A percentile compares a stretch with the other conserved stretches of the same genome.
These are phyloP conservation scores for Hyphopichia khmerensis DNA, from an alignment of 1,139 yeast species.

Conservation along the genomic window DNA sequence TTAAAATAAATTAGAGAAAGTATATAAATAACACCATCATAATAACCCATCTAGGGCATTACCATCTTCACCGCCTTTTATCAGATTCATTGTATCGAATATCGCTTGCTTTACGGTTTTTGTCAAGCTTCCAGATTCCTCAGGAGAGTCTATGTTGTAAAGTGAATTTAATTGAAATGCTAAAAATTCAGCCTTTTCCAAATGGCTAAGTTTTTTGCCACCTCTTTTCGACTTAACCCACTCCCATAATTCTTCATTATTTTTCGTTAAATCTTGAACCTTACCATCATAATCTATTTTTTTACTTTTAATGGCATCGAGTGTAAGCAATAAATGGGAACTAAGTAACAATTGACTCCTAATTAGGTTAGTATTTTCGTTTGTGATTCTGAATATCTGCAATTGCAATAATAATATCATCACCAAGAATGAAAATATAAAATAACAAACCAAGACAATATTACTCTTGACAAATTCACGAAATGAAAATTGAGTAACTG, in stretches of 20 bases:
- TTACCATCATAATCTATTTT: slow-evolving; percentile 2
- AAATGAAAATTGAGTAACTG: neutral
- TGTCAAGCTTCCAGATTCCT: slow-evolving; percentile 1
- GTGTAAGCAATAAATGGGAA: slow-evolving; percentile 16
- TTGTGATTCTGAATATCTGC: slow-evolving; percentile 16
- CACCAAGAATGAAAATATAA: slow-evolving; percentile 20
- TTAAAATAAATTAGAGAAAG: no score
- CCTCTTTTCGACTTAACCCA: slow-evolving; percentile 17
- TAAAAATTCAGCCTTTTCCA: slow-evolving; percentile 25
- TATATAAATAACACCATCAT: neutral
- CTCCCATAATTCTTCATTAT: slow-evolving; percentile 20
- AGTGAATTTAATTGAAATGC: slow-evolving; percentile 18
- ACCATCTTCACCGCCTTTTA: slow-evolving; percentile 7
- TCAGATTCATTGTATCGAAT: slow-evolving; percentile 14
- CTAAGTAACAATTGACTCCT: slow-evolving; percentile 25
- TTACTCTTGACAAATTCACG: slow-evolving; percentile 14
- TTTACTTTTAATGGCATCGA: slow-evolving; percentile 6
- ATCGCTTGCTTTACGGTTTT: slow-evolving; percentile 9
- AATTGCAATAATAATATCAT: slow-evolving; percentile 24
- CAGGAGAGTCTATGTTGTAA: slow-evolving; percentile 4
- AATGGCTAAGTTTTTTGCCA: slow-evolving; percentile 17
- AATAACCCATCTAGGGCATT: slow-evolving; percentile 8
- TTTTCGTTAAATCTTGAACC: slow-evolving; percentile 1
- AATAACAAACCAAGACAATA: slow-evolving; percentile 16
- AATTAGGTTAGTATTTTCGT: slow-evolving; percentile 26